Base-by-base conservation (phyloP, 2,329 filamentous ascomycete species). In the Aspergillus pseudonomiae region DNA sequence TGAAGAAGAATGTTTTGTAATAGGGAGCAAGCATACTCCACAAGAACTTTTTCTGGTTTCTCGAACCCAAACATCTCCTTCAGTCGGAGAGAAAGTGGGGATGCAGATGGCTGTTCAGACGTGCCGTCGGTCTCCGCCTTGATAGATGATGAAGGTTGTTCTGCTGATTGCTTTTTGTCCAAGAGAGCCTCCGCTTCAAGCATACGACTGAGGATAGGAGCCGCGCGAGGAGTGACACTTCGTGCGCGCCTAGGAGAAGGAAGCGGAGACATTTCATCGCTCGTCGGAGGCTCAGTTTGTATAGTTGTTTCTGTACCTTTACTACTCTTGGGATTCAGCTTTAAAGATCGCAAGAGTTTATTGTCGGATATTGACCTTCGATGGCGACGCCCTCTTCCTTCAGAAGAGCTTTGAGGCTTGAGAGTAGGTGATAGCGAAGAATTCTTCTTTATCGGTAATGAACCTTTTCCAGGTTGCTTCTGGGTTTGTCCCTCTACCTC, bases 21-120 rank as follows among this genome's bases (percentile, higher is more conserved):
- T 45, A 98, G 82, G 89, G 93, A 97, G 79, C 94, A 98, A 10
- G 93, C 91, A 75, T 96, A 97, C 81, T 98, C 94, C 88, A 76
- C 89, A 65, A 97, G 88, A 26, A 98, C 92, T 65, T 93, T 90
- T 75, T 99, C 95, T 0, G 91, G 85, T 43, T 87, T 83, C 32
- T 93, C 88, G 69, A 97, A 95, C 57, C 90, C 86, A 73, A 96
- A 97, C 66, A 96, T 96, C 65, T 95, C 89, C 83, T 89, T 93
- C 43, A 97, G 78, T 62, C 89, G 86, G 62, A 84, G 86, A 1
- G 91, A 89, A 58, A 97, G 84, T 19, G 85, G 85, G 6, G 85
- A 86, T 6, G 86, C 73, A 11, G 77, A 73, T 10, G 73, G 68
- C 30, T 80, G 53, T 78, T 84, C 65, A 74, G 71, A 60, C 77